Percentiles rank a stretch among this genome's conserved stretches.
Evolutionary conservation across 208 protist species (phyloP).

Genomic region (Leishmania braziliensis): DNA sequence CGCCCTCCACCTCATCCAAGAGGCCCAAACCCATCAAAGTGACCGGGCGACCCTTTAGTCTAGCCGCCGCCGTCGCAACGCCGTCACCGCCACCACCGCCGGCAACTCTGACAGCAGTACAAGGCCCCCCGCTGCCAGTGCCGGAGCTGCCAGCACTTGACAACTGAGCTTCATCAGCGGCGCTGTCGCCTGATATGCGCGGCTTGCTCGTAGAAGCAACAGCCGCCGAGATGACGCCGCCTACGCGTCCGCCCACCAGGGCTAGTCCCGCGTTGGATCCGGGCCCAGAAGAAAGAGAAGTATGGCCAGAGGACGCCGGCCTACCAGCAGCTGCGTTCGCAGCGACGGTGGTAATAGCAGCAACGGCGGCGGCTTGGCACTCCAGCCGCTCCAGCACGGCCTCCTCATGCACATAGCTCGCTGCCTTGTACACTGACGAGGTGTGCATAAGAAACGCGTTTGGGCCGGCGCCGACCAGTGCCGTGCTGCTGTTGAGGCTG

Average conservation of each 20-base stretch:
- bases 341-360: neutral
- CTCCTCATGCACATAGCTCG: conserved; percentile 12
- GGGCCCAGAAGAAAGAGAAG: neutral
- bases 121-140: neutral
- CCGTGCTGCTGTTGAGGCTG: conserved; percentile 31
- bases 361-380: conserved; percentile 4
- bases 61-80: neutral
- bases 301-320: neutral
- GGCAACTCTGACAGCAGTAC: neutral
- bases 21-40: conserved; percentile 29
- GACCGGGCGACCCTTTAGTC: neutral
- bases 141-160: conserved; percentile 1
- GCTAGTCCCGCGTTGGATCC: neutral
- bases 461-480: conserved; percentile 51
- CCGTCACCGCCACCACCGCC: neutral
- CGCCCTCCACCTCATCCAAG: conserved; percentile 32
- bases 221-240: neutral
- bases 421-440: conserved; percentile 9
- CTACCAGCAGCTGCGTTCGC: neutral
- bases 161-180: neutral
- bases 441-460: conserved; percentile 44
- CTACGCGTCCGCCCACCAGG: neutral
- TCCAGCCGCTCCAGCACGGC: conserved; percentile 17
- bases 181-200: neutral
- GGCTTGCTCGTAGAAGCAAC: neutral